These are phyloP conservation scores for Lojkania enalia DNA, from an alignment of 2,329 filamentous ascomycete species.

Conservation along the genomic window DNA sequence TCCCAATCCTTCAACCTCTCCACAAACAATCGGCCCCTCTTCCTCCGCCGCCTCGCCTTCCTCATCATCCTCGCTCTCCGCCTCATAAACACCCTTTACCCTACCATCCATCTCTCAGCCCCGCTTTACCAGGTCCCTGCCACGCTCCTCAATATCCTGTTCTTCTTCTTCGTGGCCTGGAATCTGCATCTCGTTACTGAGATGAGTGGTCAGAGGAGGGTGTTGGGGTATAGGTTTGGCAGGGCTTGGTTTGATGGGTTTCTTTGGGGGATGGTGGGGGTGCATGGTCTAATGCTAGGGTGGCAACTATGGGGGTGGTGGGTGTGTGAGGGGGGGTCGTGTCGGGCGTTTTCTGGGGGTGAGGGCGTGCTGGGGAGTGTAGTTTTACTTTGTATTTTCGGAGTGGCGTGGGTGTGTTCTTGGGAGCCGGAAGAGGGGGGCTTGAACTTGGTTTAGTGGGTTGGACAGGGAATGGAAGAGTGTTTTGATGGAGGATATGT, in stretches of 20 bases:
- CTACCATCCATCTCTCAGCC: not conserved
- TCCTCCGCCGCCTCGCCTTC: conserved; percentile 16
- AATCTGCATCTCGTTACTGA: conserved; percentile 19
- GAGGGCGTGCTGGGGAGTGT: conserved; percentile 1
- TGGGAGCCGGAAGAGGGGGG: conserved; percentile 6
- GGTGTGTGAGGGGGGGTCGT: not conserved
- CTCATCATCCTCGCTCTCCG: conserved; percentile 11
- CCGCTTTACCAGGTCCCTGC: conserved; percentile 3
- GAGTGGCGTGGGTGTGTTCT: conserved; percentile 13
- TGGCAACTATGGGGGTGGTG: conserved; percentile 4
- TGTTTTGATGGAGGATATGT: too few species aligned
- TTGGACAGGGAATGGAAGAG: too few species aligned
- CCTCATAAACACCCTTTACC: conserved; percentile 9
- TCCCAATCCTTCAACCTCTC: conserved; percentile 15
- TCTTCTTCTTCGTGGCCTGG: conserved; percentile 20
- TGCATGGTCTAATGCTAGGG: conserved; percentile 7
- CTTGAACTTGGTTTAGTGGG: not conserved
- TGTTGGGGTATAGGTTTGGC: conserved; percentile 9
- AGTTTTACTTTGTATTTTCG: conserved; percentile 11
- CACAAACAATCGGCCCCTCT: conserved; percentile 4
- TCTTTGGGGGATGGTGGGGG: conserved; percentile 11
- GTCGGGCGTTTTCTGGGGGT: not conserved
- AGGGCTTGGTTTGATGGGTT: conserved; percentile 14
- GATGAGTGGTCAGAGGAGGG: conserved; percentile 12
- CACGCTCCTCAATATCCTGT: conserved; percentile 7